Percentiles rank a stretch among this genome's conserved stretches.
Evolutionary conservation across 768 basidiomycete species (phyloP).

Genomic region (Phaeotremella skinneri): DNA sequence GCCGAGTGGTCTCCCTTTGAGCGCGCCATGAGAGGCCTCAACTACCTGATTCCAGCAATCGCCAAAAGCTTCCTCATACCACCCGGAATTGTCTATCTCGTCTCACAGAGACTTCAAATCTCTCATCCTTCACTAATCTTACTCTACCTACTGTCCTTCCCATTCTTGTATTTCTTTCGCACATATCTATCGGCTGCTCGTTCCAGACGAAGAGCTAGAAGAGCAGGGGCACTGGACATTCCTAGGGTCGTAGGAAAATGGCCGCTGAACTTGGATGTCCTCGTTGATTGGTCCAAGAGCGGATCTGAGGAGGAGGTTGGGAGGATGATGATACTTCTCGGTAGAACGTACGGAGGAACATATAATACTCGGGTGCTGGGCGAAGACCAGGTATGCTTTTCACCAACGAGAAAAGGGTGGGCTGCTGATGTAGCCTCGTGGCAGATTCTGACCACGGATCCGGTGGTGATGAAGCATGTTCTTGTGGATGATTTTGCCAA

Average conservation of each 20-base stretch:
- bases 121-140: neutral
- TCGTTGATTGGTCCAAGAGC: conserved; percentile 39
- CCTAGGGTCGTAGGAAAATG: conserved; percentile 35
- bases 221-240: conserved; percentile 22
- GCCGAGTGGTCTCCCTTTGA: too few species aligned
- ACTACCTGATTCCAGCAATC: conserved; percentile 27
- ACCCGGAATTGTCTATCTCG: conserved; percentile 8
- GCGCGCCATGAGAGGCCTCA: conserved; percentile 22
- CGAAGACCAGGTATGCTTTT: conserved; percentile 41
- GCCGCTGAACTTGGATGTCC: conserved; percentile 44
- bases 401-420: neutral
- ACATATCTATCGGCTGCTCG: conserved; percentile 6
- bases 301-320: conserved; percentile 45
- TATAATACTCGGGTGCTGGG: conserved; percentile 47
- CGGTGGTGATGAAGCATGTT: conserved; percentile 37
- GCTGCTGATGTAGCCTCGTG: neutral
- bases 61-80: conserved; percentile 31
- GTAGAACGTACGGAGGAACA: conserved; percentile 31
- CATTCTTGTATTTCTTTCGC: conserved; percentile 22
- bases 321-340: conserved; percentile 39
- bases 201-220: conserved; percentile 8
- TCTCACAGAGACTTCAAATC: neutral
- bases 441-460: conserved; percentile 40
- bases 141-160: conserved; percentile 24
- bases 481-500: conserved; percentile 37